Evolutionary conservation across 1,139 yeast species (phyloP).

Genomic region (Wickerhamomyces sp.): DNA sequence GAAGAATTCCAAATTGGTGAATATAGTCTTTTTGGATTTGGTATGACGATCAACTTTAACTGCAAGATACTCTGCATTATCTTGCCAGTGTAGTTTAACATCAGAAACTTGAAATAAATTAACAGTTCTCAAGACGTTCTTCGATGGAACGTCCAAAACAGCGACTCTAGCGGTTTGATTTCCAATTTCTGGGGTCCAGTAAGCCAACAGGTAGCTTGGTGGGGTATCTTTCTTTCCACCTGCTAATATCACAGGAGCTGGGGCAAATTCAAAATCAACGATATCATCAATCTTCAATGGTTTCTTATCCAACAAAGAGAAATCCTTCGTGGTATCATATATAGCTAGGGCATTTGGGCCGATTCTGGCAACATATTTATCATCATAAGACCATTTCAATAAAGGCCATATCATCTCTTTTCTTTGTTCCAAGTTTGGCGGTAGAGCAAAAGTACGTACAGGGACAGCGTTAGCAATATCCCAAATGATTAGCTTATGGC

Average conservation of each 20-base stretch:
- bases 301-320: constrained; percentile 78
- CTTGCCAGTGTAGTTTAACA: constrained; percentile 94
- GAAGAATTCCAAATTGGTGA: constrained; percentile 91
- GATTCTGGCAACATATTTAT: constrained; percentile 91
- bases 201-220: constrained; percentile 65
- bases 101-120: constrained; percentile 93
- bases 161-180: constrained; percentile 96
- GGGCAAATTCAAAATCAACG: constrained; percentile 93
- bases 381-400: constrained; percentile 94
- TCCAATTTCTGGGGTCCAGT: constrained; percentile 93
- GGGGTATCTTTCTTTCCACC: constrained; percentile 43
- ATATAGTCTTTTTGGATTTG: constrained; percentile 86
- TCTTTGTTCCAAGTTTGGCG: constrained; percentile 67
- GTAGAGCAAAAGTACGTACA: constrained; percentile 85
- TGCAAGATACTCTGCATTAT: constrained; percentile 77
- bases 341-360: constrained; percentile 92
- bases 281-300: constrained; percentile 80
- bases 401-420: constrained; percentile 93
- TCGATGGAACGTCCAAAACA: constrained; percentile 82
- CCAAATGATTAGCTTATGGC: constrained; percentile 95
- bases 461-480: constrained; percentile 81
- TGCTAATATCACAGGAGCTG: constrained; percentile 72
- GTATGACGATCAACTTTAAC: constrained; percentile 97
- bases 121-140: constrained; percentile 80
- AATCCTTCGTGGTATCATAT: constrained; percentile 67